Evolutionary conservation across 768 basidiomycete species (phyloP), one percentile per base, ranked within the genome.

Genomic region (Pisolithus marmoratus): DNA sequence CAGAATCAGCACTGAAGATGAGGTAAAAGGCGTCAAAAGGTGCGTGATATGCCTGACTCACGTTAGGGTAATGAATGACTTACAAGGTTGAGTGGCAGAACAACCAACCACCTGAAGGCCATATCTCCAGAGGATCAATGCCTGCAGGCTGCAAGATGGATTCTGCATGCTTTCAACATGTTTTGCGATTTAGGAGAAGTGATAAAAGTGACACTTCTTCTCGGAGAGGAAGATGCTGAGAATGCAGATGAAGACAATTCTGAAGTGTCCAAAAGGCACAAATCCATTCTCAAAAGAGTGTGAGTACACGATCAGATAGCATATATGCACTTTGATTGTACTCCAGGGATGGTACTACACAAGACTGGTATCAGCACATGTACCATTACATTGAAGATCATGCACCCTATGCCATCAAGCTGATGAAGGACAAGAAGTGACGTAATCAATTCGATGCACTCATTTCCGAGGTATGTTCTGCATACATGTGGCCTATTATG

Each of bases 161-260:
- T 52, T n/a, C 46, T 46, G 26, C 37, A 19, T 12, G 37, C 24
- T 11, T 40, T 52, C 2, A 37, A 52, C n/a, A 52, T 52, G 51
- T 52, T 52, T 31, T 47, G 46, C 4, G 26, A 52, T 46, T 37
- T 52, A 17, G 46, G 37, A 24, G 31, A 46, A 24, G 8, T 20
- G 6, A 52, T 52, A 22, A 46, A 48, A 19, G 38, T 52, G 11
- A 8, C 20, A 36, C 31, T 52, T 17, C 51, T 52, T 38, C 46
- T 52, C 4, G 36, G 48, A 36, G 45, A 52, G 8, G 46, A 52
- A 52, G 46, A 24, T 6, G 17, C 7, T 6, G 24, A 3, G 5
- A 34, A 19, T 5, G 11, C 36, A 31, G 24, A 49, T 0, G 11
- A 19, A 36, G 46, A 48, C 23, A 4, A 38, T n/a, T 12, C 4